Percentiles rank a stretch among this genome's conserved stretches.
phyloP scores from a whole-genome alignment of 768 basidiomycete genomes.

The Suillus bovinus region DNA sequence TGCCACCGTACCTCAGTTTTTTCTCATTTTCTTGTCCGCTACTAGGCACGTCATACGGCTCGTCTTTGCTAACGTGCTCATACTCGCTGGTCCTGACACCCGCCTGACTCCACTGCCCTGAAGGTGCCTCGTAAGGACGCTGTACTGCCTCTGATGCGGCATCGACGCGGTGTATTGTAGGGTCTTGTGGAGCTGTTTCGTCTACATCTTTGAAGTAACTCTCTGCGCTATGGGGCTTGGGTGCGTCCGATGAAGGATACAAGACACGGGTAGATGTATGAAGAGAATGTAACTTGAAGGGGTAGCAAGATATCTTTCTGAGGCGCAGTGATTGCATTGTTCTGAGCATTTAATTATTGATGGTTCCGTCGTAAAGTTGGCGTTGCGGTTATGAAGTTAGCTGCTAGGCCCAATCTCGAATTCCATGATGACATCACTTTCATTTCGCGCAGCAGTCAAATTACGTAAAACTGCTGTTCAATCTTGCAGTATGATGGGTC shows the following conservation, averaged over 20 bases:
- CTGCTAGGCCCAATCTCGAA: neutral
- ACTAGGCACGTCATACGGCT: constrained; percentile 24
- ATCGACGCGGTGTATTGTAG: constrained; percentile 49
- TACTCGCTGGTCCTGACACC: constrained; percentile 37
- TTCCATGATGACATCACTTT: neutral
- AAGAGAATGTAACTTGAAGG: neutral
- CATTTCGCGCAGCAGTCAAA: neutral
- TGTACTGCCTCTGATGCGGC: constrained; percentile 43
- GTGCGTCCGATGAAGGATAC: neutral
- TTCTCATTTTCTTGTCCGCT: neutral
- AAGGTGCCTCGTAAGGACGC: constrained; percentile 50
- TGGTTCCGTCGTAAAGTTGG: neutral
- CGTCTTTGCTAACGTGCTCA: constrained; percentile 22
- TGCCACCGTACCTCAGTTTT: constrained; percentile 27
- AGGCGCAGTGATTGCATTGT: neutral
- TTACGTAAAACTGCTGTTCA: neutral
- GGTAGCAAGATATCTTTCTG: neutral
- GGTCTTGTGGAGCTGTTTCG: constrained; percentile 40
- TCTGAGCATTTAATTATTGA: neutral
- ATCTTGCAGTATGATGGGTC: neutral
- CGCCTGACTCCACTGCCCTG: constrained; percentile 45
- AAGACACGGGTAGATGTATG: neutral
- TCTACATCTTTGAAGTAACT: constrained; percentile 51
- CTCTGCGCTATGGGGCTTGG: constrained; percentile 36
- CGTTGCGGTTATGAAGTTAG: neutral